Base-by-base conservation (phyloP, 495 filamentous ascomycete genomes). In the Penicillium psychrofluorescens region DNA sequence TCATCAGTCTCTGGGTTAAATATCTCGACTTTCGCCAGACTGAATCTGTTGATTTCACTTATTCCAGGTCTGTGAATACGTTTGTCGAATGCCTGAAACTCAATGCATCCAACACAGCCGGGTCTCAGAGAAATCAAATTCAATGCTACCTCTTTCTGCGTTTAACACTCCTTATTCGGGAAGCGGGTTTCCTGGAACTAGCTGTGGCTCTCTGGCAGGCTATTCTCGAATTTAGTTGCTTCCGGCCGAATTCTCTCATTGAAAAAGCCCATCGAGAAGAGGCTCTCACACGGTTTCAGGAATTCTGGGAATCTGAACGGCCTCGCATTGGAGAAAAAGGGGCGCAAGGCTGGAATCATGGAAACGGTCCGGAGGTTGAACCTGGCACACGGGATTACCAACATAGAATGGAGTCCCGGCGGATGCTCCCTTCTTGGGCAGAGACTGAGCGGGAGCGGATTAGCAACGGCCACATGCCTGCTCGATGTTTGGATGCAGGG, bases 261-360 rank as follows among this genome's bases (percentile, higher is more conserved):
- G 43, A 35, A 35, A 41, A 30, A 28, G 41, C 11, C 9, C 41
- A 50, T 3, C 29, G 48, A 27, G 36, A 49, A 7, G 35, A 48
- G 7, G 41, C 56, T 10, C 48, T 78, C 0, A 51, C 68, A n/a
- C 58, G 56, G n/a, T 84, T 94, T 41, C 57, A 71, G 27, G 69
- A 76, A 8, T 95, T 90, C 50, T 98, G 92, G 92, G 88, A 95
- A 40, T 86, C 80, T 33, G 92, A 96, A 55, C 73, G 81, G 7
- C 66, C 84, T 4, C 80, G 90, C 7, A 76, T 95, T 42, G 92
- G 92, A 5, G 92, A 97, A 60, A 53, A 61, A 6, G 70, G 66
- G 5, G 82, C 86, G 29, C 65, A 72, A 28, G 90, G 88, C 11
- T 95, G 91, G 90, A 59, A 55, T 14, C 56, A 64, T 15, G 48